These are phyloP conservation scores for Colletotrichum coccodes DNA, from an alignment of 2,329 filamentous ascomycete species.

Conservation along the genomic window DNA sequence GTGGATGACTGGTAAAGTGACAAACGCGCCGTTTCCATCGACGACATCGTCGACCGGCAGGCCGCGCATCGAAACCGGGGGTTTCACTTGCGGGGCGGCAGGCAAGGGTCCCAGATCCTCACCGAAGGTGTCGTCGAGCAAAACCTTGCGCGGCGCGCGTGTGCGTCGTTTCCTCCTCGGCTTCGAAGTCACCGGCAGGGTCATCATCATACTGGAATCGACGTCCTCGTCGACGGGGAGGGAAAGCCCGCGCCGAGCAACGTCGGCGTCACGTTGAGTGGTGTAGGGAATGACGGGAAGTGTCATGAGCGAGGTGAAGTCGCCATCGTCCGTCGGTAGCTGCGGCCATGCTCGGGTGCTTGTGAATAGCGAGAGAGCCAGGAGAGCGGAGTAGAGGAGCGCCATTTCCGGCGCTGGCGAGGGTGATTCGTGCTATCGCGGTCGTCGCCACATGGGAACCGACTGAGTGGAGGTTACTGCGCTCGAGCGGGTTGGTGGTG, in stretches of 20 bases:
- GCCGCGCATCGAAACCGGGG: constrained; percentile 6
- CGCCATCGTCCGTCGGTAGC: constrained; percentile 30
- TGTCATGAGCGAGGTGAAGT: constrained; percentile 10
- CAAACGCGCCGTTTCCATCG: constrained; percentile 30
- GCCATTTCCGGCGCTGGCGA: constrained; percentile 23
- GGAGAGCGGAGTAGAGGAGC: constrained; percentile 21
- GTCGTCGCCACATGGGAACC: constrained; percentile 32
- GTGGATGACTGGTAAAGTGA: constrained; percentile 44
- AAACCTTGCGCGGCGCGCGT: constrained; percentile 3
- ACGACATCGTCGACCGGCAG: constrained; percentile 26
- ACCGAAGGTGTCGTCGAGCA: constrained; percentile 9
- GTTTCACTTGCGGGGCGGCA: background rate
- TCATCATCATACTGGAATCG: constrained; percentile 18
- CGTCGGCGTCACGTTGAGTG: background rate
- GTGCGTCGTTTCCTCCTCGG: constrained; percentile 14
- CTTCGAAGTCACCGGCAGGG: constrained; percentile 16
- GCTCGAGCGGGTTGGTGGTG: background rate
- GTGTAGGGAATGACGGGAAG: constrained; percentile 33
- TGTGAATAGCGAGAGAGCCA: constrained; percentile 31
- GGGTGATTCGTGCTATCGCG: constrained; percentile 27
- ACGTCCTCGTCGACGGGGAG: constrained; percentile 21
- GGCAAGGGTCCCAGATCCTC: constrained; percentile 13
- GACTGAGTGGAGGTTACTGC: background rate
- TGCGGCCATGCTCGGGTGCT: constrained; percentile 31
- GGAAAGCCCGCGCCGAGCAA: constrained; percentile 17